phyloP scores from a whole-genome alignment of 164 flowering plant genomes.

The Macadamia integrifolia region DNA sequence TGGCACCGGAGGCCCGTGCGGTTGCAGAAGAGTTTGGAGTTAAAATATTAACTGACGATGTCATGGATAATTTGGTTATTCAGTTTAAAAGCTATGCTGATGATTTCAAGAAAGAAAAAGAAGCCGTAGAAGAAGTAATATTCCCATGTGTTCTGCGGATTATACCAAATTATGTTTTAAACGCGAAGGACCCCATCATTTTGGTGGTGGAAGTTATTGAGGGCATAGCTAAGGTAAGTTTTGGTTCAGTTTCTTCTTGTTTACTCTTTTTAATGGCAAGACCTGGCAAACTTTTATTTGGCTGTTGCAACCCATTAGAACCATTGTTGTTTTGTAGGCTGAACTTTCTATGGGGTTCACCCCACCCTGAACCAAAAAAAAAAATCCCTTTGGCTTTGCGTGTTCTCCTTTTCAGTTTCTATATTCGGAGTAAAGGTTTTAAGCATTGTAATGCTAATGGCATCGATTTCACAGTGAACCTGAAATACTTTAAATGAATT shows the following conservation, averaged over 20 bases:
- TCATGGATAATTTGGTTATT: conserved; percentile 88
- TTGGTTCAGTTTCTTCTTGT: not conserved
- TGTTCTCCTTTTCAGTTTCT: no score
- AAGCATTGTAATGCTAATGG: no score
- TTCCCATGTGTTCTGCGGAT: conserved; percentile 93
- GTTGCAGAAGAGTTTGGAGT: conserved; percentile 91
- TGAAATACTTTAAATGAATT: no score
- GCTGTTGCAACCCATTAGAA: not conserved
- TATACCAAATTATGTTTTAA: conserved; percentile 77
- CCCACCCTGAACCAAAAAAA: no score
- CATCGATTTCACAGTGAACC: no score
- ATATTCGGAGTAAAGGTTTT: no score
- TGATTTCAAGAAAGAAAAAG: conserved; percentile 87
- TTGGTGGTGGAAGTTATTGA: conserved; percentile 92
- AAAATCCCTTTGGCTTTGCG: no score
- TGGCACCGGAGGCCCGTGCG: conserved; percentile 90
- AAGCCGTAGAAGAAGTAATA: conserved; percentile 88
- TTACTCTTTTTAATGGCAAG: not conserved
- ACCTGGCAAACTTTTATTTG: not conserved
- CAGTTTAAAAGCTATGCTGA: conserved; percentile 92
- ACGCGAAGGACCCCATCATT: conserved; percentile 92
- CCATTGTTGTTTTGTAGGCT: not conserved
- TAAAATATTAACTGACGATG: conserved; percentile 84
- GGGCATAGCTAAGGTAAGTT: conserved; percentile 73
- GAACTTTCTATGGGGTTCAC: not conserved